Evolutionary conservation across 148 eudicot species (phyloP).

Genomic region (Dianthus caryophyllus): DNA sequence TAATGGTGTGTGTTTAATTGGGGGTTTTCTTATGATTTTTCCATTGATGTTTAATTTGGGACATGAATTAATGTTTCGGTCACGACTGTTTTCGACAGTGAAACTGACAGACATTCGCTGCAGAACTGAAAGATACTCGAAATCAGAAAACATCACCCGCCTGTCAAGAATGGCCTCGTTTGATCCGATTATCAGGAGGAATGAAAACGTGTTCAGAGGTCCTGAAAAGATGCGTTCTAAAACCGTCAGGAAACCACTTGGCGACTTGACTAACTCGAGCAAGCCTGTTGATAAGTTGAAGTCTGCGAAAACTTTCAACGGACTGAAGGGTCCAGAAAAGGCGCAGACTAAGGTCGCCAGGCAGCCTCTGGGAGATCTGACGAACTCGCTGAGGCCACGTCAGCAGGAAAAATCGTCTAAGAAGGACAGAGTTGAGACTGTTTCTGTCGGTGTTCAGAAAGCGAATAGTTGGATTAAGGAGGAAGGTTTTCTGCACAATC

Average conservation of each 20-base stretch:
- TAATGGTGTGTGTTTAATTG: too few species aligned
- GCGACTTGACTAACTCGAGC: conserved; percentile 23
- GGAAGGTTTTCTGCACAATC: conserved; percentile 24
- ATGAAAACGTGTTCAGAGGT: conserved; percentile 15
- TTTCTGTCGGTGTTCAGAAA: conserved; percentile 13
- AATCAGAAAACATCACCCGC: neutral
- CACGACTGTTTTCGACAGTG: neutral
- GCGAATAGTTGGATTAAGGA: conserved; percentile 10
- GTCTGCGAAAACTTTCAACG: conserved; percentile 5
- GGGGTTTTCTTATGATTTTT: too few species aligned
- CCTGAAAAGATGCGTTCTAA: conserved; percentile 11
- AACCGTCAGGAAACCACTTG: conserved; percentile 15
- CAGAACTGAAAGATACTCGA: neutral
- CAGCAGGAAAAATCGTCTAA: conserved; percentile 13
- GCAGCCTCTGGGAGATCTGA: conserved; percentile 24
- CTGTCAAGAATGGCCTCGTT: conserved; percentile 14
- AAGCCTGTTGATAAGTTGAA: conserved; percentile 13
- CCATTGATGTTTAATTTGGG: neutral
- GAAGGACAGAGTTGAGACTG: conserved; percentile 6
- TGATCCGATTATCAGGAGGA: conserved; percentile 20
- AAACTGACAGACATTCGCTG: neutral
- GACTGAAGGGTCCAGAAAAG: conserved; percentile 19
- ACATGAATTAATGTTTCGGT: neutral
- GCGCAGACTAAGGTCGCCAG: conserved; percentile 15
- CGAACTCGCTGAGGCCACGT: conserved; percentile 18